Conservation (phyloP, 345 rosid genomes). For the Draba incana region DNA sequence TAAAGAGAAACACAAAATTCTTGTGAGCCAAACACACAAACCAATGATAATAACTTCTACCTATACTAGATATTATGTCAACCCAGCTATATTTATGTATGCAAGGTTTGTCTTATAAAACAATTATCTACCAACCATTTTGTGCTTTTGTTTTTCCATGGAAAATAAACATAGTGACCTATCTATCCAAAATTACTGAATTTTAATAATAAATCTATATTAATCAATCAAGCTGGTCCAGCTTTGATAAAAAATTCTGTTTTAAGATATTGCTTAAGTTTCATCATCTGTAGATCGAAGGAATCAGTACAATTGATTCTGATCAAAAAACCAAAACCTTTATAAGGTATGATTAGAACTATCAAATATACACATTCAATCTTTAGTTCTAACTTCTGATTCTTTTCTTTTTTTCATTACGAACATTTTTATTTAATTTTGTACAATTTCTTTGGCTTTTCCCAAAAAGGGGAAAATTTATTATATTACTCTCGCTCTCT, state of each 20-base stretch:
- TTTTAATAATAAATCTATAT: not conserved
- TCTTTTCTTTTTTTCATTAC: not conserved
- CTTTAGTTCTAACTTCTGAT: not conserved
- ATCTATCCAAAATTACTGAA: not conserved
- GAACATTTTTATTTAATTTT: not conserved
- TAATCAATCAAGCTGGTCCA: not conserved
- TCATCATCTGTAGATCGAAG: too few species aligned
- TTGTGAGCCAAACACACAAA: constrained; percentile 20
- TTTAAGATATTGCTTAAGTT: not conserved
- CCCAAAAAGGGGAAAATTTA: not conserved
- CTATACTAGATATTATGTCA: not conserved
- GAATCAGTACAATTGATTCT: constrained; percentile 15
- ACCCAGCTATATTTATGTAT: constrained; percentile 3
- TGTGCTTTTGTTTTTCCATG: not conserved
- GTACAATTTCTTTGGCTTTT: not conserved
- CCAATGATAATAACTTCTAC: constrained; percentile 1
- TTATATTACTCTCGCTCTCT: not conserved
- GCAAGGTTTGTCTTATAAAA: too few species aligned
- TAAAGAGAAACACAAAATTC: constrained; percentile 7
- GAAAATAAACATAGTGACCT: not conserved
- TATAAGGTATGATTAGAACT: too few species aligned
- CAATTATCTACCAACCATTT: not conserved
- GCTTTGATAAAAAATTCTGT: not conserved
- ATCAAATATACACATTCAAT: too few species aligned
- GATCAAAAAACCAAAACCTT: not conserved